These are phyloP conservation scores for Didymella exigua DNA, from an alignment of 2,329 filamentous ascomycete species.

Conservation along the genomic window DNA sequence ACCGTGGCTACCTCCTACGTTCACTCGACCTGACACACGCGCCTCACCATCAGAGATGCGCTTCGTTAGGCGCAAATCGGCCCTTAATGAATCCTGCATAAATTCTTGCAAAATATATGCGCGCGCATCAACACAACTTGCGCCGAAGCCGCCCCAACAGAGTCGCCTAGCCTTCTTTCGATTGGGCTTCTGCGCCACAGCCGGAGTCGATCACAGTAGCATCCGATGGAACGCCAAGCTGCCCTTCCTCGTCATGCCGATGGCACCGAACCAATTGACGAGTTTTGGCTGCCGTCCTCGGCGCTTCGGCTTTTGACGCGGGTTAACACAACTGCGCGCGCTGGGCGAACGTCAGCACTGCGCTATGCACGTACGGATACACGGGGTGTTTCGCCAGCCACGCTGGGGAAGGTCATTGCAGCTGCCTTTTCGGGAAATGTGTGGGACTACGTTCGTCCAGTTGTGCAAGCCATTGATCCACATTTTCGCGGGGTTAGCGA, in stretches of 20 bases:
- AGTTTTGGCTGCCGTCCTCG: not conserved
- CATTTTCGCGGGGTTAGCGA: slow-evolving; percentile 33
- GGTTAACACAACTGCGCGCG: not conserved
- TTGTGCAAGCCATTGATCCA: slow-evolving; percentile 4
- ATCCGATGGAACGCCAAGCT: slow-evolving; percentile 15
- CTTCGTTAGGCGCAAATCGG: slow-evolving; percentile 13
- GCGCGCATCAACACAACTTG: slow-evolving; percentile 6
- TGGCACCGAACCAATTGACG: not conserved
- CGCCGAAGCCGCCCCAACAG: slow-evolving; percentile 20
- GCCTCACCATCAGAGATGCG: slow-evolving; percentile 3
- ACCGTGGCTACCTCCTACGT: slow-evolving; percentile 8
- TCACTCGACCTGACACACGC: slow-evolving; percentile 7
- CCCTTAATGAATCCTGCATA: slow-evolving; percentile 1
- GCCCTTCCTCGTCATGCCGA: slow-evolving; percentile 11
- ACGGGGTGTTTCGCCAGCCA: slow-evolving; percentile 10
- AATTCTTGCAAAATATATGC: slow-evolving; percentile 5
- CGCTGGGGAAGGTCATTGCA: slow-evolving; percentile 17
- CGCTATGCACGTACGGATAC: not conserved
- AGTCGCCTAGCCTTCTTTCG: slow-evolving; percentile 13
- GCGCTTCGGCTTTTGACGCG: slow-evolving; percentile 4
- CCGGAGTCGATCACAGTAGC: slow-evolving; percentile 23
- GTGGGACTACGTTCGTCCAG: slow-evolving; percentile 1
- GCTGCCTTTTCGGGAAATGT: slow-evolving; percentile 23
- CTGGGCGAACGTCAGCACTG: slow-evolving; percentile 5
- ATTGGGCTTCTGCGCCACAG: slow-evolving; percentile 28